Evolutionary conservation across 192 early-diverging fungal species (phyloP).

Genomic region (Gonapodya sp.): DNA sequence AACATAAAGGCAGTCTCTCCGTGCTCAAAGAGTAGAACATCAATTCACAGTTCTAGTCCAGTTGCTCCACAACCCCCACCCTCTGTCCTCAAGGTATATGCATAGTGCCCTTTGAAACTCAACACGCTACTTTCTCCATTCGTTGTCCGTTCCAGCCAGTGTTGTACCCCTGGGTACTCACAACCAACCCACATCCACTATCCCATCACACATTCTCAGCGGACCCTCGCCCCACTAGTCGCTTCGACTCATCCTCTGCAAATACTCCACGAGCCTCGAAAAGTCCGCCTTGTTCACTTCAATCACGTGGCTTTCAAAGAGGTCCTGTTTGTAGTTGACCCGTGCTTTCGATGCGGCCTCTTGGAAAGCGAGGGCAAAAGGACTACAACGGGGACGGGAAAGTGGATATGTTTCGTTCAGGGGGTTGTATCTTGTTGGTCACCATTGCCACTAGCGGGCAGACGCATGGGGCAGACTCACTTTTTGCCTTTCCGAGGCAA

Average conservation of each 20-base stretch:
- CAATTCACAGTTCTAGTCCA: no score
- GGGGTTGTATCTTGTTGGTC: constrained; percentile 30
- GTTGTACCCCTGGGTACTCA: no score
- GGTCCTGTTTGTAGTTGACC: constrained; percentile 56
- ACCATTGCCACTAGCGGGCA: constrained; percentile 32
- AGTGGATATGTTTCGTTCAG: not conserved
- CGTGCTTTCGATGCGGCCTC: constrained; percentile 55
- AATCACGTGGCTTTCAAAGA: constrained; percentile 74
- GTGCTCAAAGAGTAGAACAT: no score
- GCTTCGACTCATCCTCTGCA: constrained; percentile 30
- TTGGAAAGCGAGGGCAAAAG: constrained; percentile 76
- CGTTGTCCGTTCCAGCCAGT: no score
- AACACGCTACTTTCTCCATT: no score
- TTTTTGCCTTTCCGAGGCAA: constrained; percentile 15
- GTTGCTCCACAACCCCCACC: no score
- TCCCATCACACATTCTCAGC: no score
- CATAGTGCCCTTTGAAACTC: no score
- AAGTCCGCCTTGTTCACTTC: constrained; percentile 69
- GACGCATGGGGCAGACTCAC: constrained; percentile 34
- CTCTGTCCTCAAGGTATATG: no score
- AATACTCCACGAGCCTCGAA: constrained; percentile 48
- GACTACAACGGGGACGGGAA: constrained; percentile 26
- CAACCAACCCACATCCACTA: no score
- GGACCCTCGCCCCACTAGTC: no score
- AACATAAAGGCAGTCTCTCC: no score